phyloP scores from a whole-genome alignment of 805 yeast species.

The Saccharomycopsis schoenii region DNA sequence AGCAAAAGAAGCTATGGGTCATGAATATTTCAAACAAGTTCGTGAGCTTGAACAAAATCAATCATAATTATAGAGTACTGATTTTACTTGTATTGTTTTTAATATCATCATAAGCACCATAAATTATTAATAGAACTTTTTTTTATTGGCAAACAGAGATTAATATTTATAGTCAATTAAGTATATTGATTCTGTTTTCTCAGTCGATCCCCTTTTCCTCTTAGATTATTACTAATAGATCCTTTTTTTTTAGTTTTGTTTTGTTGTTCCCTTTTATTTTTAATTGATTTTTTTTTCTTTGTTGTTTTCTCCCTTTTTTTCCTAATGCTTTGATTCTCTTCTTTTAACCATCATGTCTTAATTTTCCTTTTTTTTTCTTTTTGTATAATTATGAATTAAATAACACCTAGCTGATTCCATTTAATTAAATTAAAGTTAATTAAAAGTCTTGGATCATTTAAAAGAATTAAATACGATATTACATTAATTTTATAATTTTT shows the following conservation, averaged over 20 bases:
- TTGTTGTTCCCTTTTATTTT: neutral
- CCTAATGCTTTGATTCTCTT: neutral
- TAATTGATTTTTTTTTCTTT: neutral
- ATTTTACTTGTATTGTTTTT: neutral
- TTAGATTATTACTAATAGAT: neutral
- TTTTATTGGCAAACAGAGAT: neutral
- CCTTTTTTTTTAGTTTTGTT: neutral
- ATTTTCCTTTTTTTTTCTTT: neutral
- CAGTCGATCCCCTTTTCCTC: neutral
- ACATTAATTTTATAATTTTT: neutral
- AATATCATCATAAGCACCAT: neutral
- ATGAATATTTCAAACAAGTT: constrained; percentile 47
- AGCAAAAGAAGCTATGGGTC: constrained; percentile 80
- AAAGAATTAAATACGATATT: neutral
- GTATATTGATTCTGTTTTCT: neutral
- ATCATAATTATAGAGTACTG: neutral
- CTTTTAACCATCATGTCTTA: neutral
- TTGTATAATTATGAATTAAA: neutral
- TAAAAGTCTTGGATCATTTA: neutral
- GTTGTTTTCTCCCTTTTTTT: neutral
- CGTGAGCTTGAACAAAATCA: constrained; percentile 6
- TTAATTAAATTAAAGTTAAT: neutral
- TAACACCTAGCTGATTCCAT: neutral
- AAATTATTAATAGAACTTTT: neutral
- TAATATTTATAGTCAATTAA: neutral